These are phyloP conservation scores for Cyberlindnera petersonii DNA, from an alignment of 805 yeast species.

Conservation along the genomic window DNA sequence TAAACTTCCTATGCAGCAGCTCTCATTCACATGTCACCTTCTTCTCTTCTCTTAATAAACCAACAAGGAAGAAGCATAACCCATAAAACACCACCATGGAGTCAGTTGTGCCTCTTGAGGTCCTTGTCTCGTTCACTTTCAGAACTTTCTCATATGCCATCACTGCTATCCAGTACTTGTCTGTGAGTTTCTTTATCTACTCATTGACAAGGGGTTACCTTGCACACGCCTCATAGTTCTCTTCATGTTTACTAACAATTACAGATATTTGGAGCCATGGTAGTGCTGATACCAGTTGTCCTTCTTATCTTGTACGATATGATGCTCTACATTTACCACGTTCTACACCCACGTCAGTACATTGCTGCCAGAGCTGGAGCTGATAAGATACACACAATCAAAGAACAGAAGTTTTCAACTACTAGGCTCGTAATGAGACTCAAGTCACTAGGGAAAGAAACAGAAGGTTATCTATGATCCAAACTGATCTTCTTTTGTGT, in stretches of 20 bases:
- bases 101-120: no score
- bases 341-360: slow-evolving; percentile 9
- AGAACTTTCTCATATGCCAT: background rate
- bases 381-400: slow-evolving; percentile 9
- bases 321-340: slow-evolving; percentile 15
- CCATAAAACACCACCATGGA: no score
- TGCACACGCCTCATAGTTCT: no score
- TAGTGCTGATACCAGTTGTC: slow-evolving; percentile 16
- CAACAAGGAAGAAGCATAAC: no score
- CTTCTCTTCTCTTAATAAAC: background rate
- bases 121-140: background rate
- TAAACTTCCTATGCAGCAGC: background rate
- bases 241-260: slow-evolving; percentile 2
- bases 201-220: no score
- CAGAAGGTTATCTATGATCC: slow-evolving; percentile 21
- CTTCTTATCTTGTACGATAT: slow-evolving; percentile 20
- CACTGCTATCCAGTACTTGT: slow-evolving; percentile 11
- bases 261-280: slow-evolving; percentile 5
- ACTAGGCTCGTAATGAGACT: slow-evolving; percentile 7
- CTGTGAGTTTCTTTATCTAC: slow-evolving; percentile 7
- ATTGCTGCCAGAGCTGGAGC: slow-evolving; percentile 1
- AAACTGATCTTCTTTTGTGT: no score
- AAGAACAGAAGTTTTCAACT: slow-evolving; percentile 12
- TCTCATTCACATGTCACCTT: slow-evolving; percentile 1
- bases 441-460: slow-evolving; percentile 9